Conservation (phyloP, 306 rosid genomes). For the Vigna nakashimae region DNA sequence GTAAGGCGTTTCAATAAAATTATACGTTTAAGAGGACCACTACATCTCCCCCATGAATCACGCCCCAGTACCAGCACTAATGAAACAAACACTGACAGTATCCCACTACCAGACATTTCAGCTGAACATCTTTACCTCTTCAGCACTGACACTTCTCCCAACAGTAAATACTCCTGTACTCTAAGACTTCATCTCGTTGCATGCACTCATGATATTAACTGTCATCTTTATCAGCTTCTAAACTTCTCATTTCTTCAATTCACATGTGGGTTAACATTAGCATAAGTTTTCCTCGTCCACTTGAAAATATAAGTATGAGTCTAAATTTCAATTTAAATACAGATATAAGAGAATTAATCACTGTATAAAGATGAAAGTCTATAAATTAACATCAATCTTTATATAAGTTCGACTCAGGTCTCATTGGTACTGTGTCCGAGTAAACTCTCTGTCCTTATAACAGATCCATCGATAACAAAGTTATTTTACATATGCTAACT, state of each 20-base stretch:
- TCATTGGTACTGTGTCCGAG: too few species aligned
- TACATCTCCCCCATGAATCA: conserved; percentile 15
- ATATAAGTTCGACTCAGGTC: too few species aligned
- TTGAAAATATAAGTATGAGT: too few species aligned
- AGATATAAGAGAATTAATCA: too few species aligned
- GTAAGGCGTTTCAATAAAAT: conserved; percentile 56
- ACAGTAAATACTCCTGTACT: conserved; percentile 45
- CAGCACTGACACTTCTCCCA: conserved; percentile 37
- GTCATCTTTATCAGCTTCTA: neutral
- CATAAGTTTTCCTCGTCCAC: neutral
- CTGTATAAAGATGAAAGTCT: too few species aligned
- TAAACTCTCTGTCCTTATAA: too few species aligned
- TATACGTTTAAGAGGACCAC: conserved; percentile 57
- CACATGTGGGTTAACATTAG: conserved; percentile 7
- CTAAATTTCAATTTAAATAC: too few species aligned
- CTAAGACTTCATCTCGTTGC: neutral
- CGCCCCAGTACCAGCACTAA: conserved; percentile 26
- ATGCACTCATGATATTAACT: neutral
- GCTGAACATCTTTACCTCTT: conserved; percentile 40
- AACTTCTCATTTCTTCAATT: neutral
- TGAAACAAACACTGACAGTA: conserved; percentile 57
- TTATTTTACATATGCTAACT: neutral
- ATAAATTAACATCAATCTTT: too few species aligned
- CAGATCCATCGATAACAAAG: too few species aligned
- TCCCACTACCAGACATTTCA: conserved; percentile 63